These are phyloP conservation scores for Serendipita sp. DNA, from an alignment of 768 basidiomycete species.

Conservation along the genomic window DNA sequence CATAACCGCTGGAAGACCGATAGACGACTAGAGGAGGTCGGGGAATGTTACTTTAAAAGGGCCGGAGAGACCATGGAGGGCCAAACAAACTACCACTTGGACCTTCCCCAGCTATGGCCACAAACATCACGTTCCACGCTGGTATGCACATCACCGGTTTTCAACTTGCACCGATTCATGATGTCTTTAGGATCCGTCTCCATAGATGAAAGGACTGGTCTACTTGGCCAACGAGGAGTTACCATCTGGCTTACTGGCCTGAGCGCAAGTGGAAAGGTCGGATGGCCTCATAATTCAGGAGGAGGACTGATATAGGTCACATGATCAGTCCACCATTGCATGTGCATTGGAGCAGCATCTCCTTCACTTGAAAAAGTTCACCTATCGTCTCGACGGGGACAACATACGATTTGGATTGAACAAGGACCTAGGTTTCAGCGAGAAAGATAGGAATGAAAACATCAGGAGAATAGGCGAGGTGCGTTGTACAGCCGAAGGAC, in stretches of 20 bases:
- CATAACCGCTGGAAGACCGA: background rate
- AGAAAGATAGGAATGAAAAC: conserved; percentile 83
- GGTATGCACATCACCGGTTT: conserved; percentile 24
- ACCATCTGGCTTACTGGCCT: conserved; percentile 97
- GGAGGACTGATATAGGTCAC: background rate
- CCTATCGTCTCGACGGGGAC: conserved; percentile 92
- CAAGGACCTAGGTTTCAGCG: conserved; percentile 90
- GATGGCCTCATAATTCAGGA: background rate
- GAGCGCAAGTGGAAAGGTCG: conserved; percentile 86
- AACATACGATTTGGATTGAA: conserved; percentile 92
- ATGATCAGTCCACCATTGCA: conserved; percentile 76
- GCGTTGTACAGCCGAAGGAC: conserved; percentile 12
- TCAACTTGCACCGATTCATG: background rate
- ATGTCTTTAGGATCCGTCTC: conserved; percentile 50
- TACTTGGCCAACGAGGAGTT: conserved; percentile 67
- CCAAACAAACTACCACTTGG: conserved; percentile 6
- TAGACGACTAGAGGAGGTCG: background rate
- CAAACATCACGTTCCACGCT: conserved; percentile 48
- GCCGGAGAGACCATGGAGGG: too few species aligned
- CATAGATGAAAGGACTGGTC: conserved; percentile 43
- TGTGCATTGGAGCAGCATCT: conserved; percentile 95
- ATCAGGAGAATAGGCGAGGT: conserved; percentile 96
- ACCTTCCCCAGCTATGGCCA: conserved; percentile 20
- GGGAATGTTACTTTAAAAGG: background rate
- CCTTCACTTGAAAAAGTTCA: conserved; percentile 67